Base-by-base conservation (phyloP, 176 grass and related monocot genomes). In the Carex myosuroides region DNA sequence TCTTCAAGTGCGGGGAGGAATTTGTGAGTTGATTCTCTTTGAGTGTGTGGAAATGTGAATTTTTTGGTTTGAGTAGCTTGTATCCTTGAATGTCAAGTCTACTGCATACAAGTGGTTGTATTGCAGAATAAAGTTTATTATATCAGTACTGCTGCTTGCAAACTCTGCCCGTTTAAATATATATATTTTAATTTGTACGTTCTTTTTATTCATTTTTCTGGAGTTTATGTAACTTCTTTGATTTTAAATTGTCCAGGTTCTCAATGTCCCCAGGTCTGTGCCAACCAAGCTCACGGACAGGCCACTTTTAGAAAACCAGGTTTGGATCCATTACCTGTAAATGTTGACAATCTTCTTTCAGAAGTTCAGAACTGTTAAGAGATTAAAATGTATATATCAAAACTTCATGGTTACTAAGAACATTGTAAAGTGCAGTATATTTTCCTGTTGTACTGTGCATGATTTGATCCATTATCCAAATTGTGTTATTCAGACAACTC, bases 191-290 rank as follows among this genome's bases (percentile, higher is more conserved):
- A 53, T 54, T 12, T 67, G 12, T 75, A 48, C 1, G 5, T 20
- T 75, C 71, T 8, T 75, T 75, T 75, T 69, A 12, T 75, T 75
- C 71, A 54, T 29, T 29, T 71, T 75, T 54, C 46, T 54, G 42
- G 46, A 75, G 46, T 44, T 57, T 16, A 32, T 77, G 24, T 77
- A 57, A 78, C 73, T 78, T 68, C 4, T 68, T 78, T 17, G 9
- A 18, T 32, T 78, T 78, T 57, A 9, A 17, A 26, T 78, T 78
- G 73, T 78, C 73, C 57, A 78, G 73, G 73, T 56, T 78, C 52
- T 78, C 50, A 78, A 57, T 33, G 73, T 33, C 14, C 24, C 22
- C 26, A 78, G 22, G 13, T 54, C 13, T 35, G 41, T 54, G 50
- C 73, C 73, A 18, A 14, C 56, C 50, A 18, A 78, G 30, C 18